Evolutionary conservation across 768 basidiomycete genomes (phyloP).

Genomic region (Termitomyces sp.): DNA sequence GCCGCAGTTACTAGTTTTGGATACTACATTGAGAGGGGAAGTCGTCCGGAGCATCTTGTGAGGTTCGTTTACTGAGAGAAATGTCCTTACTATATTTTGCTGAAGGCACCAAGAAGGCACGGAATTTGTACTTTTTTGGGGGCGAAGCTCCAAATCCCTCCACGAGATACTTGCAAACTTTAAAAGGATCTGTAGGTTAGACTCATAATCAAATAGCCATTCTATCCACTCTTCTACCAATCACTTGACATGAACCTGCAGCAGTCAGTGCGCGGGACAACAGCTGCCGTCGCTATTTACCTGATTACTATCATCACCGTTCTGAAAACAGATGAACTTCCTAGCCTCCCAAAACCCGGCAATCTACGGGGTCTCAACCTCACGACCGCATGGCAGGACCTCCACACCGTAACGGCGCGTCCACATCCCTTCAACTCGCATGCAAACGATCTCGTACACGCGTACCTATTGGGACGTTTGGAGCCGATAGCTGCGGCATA

Average conservation of each 20-base stretch:
- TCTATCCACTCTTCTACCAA: background rate
- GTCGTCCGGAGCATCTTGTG: too few relatives aligned
- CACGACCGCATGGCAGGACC: constrained; percentile 14
- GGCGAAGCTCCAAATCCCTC: too few relatives aligned
- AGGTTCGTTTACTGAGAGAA: too few relatives aligned
- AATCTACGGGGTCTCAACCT: constrained; percentile 12
- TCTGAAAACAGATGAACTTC: constrained; percentile 14
- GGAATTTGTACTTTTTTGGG: too few relatives aligned
- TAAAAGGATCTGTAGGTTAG: too few relatives aligned
- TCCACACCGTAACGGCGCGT: constrained; percentile 45
- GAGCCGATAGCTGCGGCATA: constrained; percentile 38
- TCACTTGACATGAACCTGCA: constrained; percentile 1
- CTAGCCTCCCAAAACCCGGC: background rate
- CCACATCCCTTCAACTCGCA: constrained; percentile 82
- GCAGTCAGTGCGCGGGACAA: constrained; percentile 6
- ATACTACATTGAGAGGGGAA: too few relatives aligned
- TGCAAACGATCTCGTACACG: constrained; percentile 65
- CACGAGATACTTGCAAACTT: too few relatives aligned
- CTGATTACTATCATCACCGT: constrained; percentile 7
- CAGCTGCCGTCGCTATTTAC: constrained; percentile 9
- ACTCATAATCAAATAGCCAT: too few relatives aligned
- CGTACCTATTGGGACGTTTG: constrained; percentile 56
- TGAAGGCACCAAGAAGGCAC: too few relatives aligned
- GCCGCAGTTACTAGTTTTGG: too few relatives aligned
- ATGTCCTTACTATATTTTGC: too few relatives aligned